Evolutionary conservation across 768 basidiomycete genomes (phyloP).

Genomic region (Xanthoconium purpureum): DNA sequence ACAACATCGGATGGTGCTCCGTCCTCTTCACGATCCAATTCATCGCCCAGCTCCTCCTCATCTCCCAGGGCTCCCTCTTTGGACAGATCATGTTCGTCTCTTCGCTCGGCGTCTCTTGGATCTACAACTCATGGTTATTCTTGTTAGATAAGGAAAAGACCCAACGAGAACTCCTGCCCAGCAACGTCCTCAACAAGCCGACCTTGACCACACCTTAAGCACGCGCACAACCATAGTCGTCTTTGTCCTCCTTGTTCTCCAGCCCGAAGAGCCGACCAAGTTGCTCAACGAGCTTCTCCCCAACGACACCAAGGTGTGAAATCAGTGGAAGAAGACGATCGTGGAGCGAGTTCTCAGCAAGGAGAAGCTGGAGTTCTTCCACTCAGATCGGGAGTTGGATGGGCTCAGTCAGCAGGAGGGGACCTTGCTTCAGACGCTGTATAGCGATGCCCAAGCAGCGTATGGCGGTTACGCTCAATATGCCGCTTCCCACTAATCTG

Average conservation of each 20-base stretch:
- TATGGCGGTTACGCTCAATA: not conserved
- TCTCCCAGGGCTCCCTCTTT: not conserved
- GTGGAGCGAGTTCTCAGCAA: not conserved
- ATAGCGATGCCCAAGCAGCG: not conserved
- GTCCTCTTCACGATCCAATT: not conserved
- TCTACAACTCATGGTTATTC: not conserved
- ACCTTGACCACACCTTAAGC: not conserved
- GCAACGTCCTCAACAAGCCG: not conserved
- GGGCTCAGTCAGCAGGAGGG: not conserved
- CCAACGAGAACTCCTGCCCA: not conserved
- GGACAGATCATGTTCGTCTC: not conserved
- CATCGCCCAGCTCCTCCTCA: not conserved
- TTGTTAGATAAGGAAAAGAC: not conserved
- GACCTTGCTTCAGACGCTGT: not conserved
- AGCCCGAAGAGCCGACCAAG: not conserved
- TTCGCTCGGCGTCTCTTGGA: not conserved
- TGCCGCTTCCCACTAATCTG: no score
- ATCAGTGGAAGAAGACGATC: not conserved
- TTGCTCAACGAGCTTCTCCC: not conserved
- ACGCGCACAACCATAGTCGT: not conserved
- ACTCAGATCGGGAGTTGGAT: not conserved
- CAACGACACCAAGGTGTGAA: not conserved
- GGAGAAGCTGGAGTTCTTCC: not conserved
- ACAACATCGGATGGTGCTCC: not conserved
- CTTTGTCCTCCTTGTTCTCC: not conserved